A percentile compares a stretch with the other conserved stretches of the same genome.
These are phyloP conservation scores for Cinnamomum micranthum DNA, from an alignment of 164 flowering plant genomes.

Conservation along the genomic window DNA sequence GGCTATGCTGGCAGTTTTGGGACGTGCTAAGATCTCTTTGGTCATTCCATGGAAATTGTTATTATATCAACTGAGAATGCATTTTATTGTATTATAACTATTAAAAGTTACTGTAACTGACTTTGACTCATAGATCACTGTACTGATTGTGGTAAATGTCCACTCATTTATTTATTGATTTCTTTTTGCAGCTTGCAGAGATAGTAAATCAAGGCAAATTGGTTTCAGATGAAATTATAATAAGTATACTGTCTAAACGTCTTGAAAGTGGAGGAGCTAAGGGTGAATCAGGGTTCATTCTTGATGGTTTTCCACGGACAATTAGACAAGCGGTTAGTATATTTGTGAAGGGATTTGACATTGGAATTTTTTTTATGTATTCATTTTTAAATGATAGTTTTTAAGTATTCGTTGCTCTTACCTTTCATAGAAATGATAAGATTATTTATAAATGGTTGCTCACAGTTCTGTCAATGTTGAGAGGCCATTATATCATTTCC, in stretches of 20 bases:
- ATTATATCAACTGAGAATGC: no score
- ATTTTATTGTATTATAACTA: no score
- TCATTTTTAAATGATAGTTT: not conserved
- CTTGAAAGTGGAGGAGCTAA: conserved; percentile 72
- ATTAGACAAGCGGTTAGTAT: conserved; percentile 82
- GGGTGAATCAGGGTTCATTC: conserved; percentile 88
- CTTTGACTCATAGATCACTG: no score
- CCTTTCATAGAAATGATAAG: no score
- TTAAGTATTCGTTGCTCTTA: no score
- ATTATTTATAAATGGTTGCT: no score
- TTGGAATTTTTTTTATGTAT: not conserved
- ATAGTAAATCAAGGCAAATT: conserved; percentile 85
- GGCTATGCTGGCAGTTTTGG: no score
- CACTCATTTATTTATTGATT: not conserved
- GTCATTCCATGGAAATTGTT: not conserved
- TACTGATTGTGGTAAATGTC: no score
- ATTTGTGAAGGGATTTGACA: not conserved
- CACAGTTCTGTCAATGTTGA: no score
- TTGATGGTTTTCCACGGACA: conserved; percentile 96
- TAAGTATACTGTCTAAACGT: conserved; percentile 67
- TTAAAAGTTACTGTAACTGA: no score
- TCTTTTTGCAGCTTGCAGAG: conserved; percentile 62
- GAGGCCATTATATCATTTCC: no score
- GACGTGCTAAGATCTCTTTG: no score
- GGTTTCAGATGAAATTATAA: conserved; percentile 86